Base-by-base conservation (phyloP, 768 basidiomycete genomes). In the Boletus reticuloceps region DNA sequence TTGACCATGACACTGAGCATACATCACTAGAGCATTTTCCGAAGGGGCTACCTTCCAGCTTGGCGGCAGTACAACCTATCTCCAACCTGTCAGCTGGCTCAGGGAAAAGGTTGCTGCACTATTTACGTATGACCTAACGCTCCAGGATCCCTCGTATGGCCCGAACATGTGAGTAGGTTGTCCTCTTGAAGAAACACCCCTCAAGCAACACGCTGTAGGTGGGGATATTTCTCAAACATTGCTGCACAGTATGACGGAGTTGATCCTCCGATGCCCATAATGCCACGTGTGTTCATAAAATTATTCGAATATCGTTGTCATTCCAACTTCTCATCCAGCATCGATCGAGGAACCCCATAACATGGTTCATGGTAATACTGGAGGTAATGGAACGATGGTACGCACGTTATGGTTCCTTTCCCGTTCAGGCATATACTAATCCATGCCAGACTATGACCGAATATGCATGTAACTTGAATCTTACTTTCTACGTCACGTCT, bases 281-380 rank as follows among this genome's bases (percentile, higher is more conserved):
- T 52, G 36, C 50, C 40, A 34, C 46, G 58, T 58, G 41, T 6
- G 56, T 2, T 13, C 19, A 20, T 11, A 11, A 1, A 2, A 14
- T 41, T 10, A 22, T 37, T n/a, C 12, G 6, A 22, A 25, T 5
- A 8, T 36, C 3, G 2, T 17, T 17, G 25, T 22, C 19, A 29
- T 50, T 38, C 19, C 62, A 16, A 63, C 16, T 2, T 41, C 0
- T 52, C 20, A 19, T n/a, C 3, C 41, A 62, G 61, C 57, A 2
- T 59, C 61, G 7, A 1, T 62, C 25, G 61, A 62, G 44, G 61
- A 63, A 39, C 25, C 61, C 17, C 61, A 62, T 6, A 62, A 62
- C 50, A 50, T 32, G 50, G 44, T 63, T 11, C 61, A 62, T 43
- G 39, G 58, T 5, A 47, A 62, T 25, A 50, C 31, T 14, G 61